A percentile compares a stretch with the other conserved stretches of the same genome.
phyloP scores from a whole-genome alignment of 331 rosid species.

The Acacia concinna region DNA sequence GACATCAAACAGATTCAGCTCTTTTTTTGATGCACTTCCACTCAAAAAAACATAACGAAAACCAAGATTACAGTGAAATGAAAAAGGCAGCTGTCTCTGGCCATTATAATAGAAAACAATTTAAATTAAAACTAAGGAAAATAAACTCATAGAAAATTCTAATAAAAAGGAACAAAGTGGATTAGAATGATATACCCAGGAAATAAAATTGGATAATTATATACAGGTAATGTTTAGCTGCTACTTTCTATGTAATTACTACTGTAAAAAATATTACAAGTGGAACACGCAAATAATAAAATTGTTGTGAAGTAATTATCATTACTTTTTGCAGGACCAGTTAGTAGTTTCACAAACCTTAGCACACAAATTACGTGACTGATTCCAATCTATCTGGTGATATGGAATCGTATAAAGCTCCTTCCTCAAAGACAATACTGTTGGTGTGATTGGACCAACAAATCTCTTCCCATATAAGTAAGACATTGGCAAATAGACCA shows the following conservation, averaged over 20 bases:
- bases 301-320: slow-evolving; percentile 19
- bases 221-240: not conserved
- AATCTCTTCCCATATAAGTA: slow-evolving; percentile 90
- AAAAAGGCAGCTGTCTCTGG: not conserved
- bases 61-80: not conserved
- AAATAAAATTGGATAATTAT: not conserved
- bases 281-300: slow-evolving; percentile 9
- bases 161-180: not conserved
- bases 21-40: not conserved
- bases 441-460: slow-evolving; percentile 78
- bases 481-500: slow-evolving; percentile 95
- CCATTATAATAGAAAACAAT: not conserved
- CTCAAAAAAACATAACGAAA: not conserved
- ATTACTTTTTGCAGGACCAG: not conserved
- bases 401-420: slow-evolving; percentile 72
- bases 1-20: slow-evolving; percentile 21
- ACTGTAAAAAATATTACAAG: slow-evolving; percentile 3
- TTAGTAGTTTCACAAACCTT: slow-evolving; percentile 63
- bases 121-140: not conserved
- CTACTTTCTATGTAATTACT: not conserved
- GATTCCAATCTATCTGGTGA: slow-evolving; percentile 78
- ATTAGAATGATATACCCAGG: not conserved
- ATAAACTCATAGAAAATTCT: not conserved
- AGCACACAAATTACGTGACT: slow-evolving; percentile 75
- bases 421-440: slow-evolving; percentile 63